Evolutionary conservation across 2,329 filamentous ascomycete genomes (phyloP), one percentile per base, ranked within the genome.

Genomic region (Cladosporium sp.): DNA sequence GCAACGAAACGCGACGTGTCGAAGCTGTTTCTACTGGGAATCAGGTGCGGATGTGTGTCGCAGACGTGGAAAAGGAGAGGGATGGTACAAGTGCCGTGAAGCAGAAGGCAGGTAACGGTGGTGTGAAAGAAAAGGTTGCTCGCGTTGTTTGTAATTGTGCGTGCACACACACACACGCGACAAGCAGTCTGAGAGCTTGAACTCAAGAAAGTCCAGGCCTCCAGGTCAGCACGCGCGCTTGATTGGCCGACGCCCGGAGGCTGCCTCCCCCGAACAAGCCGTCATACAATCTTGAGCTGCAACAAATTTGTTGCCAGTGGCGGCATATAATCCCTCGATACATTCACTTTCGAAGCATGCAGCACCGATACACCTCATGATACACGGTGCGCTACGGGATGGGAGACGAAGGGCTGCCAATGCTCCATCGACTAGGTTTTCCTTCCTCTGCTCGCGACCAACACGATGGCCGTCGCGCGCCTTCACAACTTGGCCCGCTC

Each of bases 371-470:
- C 33, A 40, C 56, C 52, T 37, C 31, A 65, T 65, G 63, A 52
- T 65, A 65, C 63, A 59, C 55, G 55, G 63, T 50, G 55, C 55
- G 23, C 53, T 65, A 21, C 63, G 56, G 16, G 55, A 60, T 40
- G 56, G 55, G 57, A 53, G 55, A 65, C 63, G 57, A 46, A 52
- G 57, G 44, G 63, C 57, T 59, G 55, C 55, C 29, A 52, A 60
- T 40, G 57, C 63, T 53, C 55, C 29, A 50, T 46, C 46, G 55
- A 65, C 55, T 6, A 65, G 46, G 23, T 65, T 65, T 18, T 52
- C 63, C 35, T 65, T 65, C 46, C 50, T 65, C 33, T 65, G 63
- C 37, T 60, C 55, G 31, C 55, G 50, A 28, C 63, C 63, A 37
- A 59, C 57, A n/a, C 49, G 55, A 60, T 65, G 63, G 55, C 55